These are phyloP conservation scores for Immersiella caudata DNA, from an alignment of 495 filamentous ascomycete genomes.

Conservation along the genomic window DNA sequence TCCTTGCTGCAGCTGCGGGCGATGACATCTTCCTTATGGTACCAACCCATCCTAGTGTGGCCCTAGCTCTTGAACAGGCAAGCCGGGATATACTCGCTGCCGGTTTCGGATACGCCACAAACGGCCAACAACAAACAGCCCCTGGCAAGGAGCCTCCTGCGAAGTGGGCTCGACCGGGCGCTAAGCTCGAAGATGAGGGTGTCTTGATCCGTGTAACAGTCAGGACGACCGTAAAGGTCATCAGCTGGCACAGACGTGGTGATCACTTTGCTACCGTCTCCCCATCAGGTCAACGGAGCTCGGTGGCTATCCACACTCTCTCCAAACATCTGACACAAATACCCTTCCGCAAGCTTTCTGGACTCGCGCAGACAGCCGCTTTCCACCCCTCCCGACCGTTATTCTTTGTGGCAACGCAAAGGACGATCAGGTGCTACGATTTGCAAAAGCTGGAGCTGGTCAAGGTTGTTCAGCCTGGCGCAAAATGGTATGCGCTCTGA, in stretches of 20 bases:
- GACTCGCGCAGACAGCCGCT: conserved; percentile 82
- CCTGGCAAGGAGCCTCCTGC: conserved; percentile 74
- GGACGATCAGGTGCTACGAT: conserved; percentile 89
- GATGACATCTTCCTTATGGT: conserved; percentile 84
- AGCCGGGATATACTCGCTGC: conserved; percentile 78
- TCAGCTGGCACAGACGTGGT: conserved; percentile 91
- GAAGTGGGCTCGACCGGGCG: conserved; percentile 79
- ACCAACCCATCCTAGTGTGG: conserved; percentile 50
- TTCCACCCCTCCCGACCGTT: conserved; percentile 94
- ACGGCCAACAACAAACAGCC: conserved; percentile 58
- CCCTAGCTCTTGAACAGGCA: conserved; percentile 59
- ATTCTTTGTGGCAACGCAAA: conserved; percentile 94
- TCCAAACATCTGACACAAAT: conserved; percentile 93
- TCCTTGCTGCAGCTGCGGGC: conserved; percentile 80
- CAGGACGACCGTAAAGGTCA: conserved; percentile 81
- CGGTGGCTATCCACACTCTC: conserved; percentile 94
- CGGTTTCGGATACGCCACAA: conserved; percentile 88
- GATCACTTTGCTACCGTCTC: conserved; percentile 95
- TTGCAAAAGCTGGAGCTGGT: conserved; percentile 83
- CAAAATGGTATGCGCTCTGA: conserved; percentile 51
- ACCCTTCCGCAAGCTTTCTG: conserved; percentile 85
- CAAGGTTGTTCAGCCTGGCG: conserved; percentile 89
- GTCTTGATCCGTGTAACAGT: conserved; percentile 78
- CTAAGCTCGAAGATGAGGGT: conserved; percentile 72
- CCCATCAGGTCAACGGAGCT: conserved; percentile 71